Base-by-base conservation (phyloP, 1,139 yeast species). In the Yamadazyma pseudoaaseri region DNA sequence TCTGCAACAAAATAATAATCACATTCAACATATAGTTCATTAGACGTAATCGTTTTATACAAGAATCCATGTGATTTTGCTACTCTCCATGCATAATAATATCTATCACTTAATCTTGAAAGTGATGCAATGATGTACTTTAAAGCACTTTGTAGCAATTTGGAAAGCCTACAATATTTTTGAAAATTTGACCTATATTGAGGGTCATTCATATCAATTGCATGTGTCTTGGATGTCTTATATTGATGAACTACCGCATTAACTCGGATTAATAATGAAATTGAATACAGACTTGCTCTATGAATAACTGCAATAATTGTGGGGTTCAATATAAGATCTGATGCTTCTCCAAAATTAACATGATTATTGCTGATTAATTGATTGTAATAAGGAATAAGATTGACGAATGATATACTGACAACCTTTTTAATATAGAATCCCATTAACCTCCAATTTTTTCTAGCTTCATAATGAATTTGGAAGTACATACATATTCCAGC, bases 61-160 rank as follows among this genome's bases (percentile, higher is more conserved):
- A 66, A 34, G 31, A 51, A 63, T 5, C 51, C 46, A 33, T 65
- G 66, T 2, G 66, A 62, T 39, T 64, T 68, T 8, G 63, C 52
- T 2, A 65, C 52, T 44, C 69, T 56, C 75, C 75, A 69, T 1
- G 75, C 72, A 47, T 62, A 65, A 42, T 65, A 69, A 41, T 69
- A 69, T 33, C 72, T 45, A 30, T 54, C 56, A 37, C 69, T 62
- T 25, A 60, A 49, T 24, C 54, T 49, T 3, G 62, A 51, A 39
- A 64, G 36, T 0, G 60, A 53, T 1, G 51, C 46, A 20, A 60
- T 44, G 23, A 54, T 45, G 37, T 46, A 49, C 23, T 52, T 53
- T n/a, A 44, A 31, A 10, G 54, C 34, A 27, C 42, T 47, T 33
- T 54, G 56, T 30, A 48, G 27, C 5, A 43, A 30, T 31, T 48